Conservation (phyloP, 768 basidiomycete genomes). For the Polyporus arcularius region DNA sequence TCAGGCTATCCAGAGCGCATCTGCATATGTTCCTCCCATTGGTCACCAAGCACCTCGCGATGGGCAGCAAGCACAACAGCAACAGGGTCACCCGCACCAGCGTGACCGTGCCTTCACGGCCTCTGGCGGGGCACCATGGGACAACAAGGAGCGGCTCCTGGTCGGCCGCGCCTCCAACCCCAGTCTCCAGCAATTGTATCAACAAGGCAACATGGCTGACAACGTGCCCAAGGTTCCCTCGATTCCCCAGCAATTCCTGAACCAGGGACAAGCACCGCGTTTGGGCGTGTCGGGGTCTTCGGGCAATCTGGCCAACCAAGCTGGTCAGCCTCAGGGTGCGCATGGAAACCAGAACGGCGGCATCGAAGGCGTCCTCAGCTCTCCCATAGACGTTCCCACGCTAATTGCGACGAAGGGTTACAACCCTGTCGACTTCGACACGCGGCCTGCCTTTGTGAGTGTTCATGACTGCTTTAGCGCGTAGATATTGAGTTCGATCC, state of each 20-base stretch:
- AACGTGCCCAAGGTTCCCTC: conserved; percentile 67
- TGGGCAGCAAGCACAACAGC: conserved; percentile 40
- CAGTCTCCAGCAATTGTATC: conserved; percentile 66
- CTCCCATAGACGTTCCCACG: conserved; percentile 85
- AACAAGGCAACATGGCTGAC: conserved; percentile 33
- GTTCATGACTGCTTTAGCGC: conserved; percentile 4
- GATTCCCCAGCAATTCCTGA: conserved; percentile 74
- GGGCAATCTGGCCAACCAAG: conserved; percentile 6
- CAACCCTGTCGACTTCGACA: conserved; percentile 85
- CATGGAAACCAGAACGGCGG: conserved; percentile 30
- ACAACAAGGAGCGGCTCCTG: conserved; percentile 63
- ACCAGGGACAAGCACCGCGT: conserved; percentile 42
- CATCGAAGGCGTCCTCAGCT: conserved; percentile 43
- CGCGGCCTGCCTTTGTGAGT: conserved; percentile 74
- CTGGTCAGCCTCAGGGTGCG: conserved; percentile 33
- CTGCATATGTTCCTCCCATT: conserved; percentile 46
- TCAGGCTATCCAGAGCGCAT: conserved; percentile 51
- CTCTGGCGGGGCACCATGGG: conserved; percentile 53
- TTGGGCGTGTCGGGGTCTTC: conserved; percentile 21
- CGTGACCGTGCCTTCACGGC: conserved; percentile 39
- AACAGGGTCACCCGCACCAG: conserved; percentile 31
- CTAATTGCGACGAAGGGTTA: conserved; percentile 88
- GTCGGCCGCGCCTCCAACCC: conserved; percentile 64
- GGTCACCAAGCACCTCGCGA: conserved; percentile 24
- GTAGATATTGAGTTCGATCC: conserved; percentile 12